Conservation (phyloP, 768 basidiomycete species). For the Amanita polypyramis region DNA sequence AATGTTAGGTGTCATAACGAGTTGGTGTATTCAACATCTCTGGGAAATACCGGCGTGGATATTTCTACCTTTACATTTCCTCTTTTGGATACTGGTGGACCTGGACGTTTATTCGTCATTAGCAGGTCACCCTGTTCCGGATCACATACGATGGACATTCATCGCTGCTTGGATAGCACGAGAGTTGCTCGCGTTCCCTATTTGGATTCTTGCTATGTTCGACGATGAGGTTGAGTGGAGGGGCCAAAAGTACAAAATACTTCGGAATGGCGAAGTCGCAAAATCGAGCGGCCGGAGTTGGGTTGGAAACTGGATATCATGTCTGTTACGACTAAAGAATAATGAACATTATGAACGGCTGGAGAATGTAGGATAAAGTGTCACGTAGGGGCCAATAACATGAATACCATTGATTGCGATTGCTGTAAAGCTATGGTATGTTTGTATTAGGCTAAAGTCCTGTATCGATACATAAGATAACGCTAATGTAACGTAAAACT, state of each 20-base stretch:
- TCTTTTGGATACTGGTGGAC: slow-evolving; percentile 70
- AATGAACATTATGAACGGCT: slow-evolving; percentile 24
- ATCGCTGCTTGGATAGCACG: slow-evolving; percentile 68
- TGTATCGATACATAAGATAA: slow-evolving; percentile 7
- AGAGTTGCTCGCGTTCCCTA: slow-evolving; percentile 79
- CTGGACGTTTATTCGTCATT: slow-evolving; percentile 74
- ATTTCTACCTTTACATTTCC: slow-evolving; percentile 49
- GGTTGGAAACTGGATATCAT: slow-evolving; percentile 17
- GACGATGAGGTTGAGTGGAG: slow-evolving; percentile 85
- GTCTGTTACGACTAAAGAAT: slow-evolving; percentile 13
- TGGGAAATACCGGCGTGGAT: slow-evolving; percentile 42
- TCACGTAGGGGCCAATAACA: not conserved
- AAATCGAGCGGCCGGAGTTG: slow-evolving; percentile 11
- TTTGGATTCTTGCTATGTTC: slow-evolving; percentile 74
- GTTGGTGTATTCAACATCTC: slow-evolving; percentile 40
- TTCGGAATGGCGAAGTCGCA: slow-evolving; percentile 62
- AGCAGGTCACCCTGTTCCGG: slow-evolving; percentile 49
- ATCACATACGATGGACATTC: slow-evolving; percentile 44
- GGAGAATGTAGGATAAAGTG: slow-evolving; percentile 3
- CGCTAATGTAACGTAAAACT: slow-evolving; percentile 7
- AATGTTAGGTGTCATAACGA: slow-evolving; percentile 54
- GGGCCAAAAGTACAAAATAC: slow-evolving; percentile 66
- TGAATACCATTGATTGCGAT: not conserved
- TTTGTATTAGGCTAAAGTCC: slow-evolving; percentile 2
- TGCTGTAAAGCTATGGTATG: not conserved